These are phyloP conservation scores for Salix dunnii DNA, from an alignment of 345 rosid species.

Conservation along the genomic window DNA sequence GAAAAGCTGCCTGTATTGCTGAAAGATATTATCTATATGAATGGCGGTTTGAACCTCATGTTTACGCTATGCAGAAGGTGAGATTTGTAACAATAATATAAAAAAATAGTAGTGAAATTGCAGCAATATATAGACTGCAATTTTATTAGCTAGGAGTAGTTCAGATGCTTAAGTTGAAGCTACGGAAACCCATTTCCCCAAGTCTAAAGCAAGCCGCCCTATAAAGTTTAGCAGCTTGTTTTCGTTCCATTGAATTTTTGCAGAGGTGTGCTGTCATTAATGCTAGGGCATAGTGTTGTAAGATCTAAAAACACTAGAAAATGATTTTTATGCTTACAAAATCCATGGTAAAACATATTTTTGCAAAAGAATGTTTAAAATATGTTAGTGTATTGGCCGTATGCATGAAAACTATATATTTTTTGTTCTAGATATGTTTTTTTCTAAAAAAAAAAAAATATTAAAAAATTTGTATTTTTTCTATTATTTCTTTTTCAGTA, in stretches of 20 bases:
- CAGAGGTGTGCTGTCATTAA: not conserved
- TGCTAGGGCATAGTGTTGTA: too few species aligned
- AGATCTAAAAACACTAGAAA: too few species aligned
- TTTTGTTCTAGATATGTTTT: too few species aligned
- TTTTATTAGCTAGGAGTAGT: not conserved
- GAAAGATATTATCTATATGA: constrained; percentile 33
- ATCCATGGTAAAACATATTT: too few species aligned
- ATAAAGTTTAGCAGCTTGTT: not conserved
- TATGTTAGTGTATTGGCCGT: too few species aligned
- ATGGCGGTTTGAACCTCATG: not conserved
- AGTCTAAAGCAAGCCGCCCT: not conserved
- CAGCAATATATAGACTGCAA: not conserved
- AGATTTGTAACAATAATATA: not conserved
- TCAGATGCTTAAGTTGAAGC: not conserved
- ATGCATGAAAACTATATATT: too few species aligned
- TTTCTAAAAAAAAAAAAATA: too few species aligned
- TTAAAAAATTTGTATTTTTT: too few species aligned
- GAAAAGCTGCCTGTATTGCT: constrained; percentile 90
- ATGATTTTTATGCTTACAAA: too few species aligned
- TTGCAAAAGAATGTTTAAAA: too few species aligned
- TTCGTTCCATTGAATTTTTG: not conserved
- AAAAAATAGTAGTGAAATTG: too few species aligned
- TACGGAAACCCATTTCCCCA: not conserved
- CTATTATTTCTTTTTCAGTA: too few species aligned
- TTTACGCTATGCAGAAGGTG: not conserved